Evolutionary conservation across 1,139 yeast species (phyloP), one percentile per base, ranked within the genome.

Genomic region (Blastobotrys buckinghamii): DNA sequence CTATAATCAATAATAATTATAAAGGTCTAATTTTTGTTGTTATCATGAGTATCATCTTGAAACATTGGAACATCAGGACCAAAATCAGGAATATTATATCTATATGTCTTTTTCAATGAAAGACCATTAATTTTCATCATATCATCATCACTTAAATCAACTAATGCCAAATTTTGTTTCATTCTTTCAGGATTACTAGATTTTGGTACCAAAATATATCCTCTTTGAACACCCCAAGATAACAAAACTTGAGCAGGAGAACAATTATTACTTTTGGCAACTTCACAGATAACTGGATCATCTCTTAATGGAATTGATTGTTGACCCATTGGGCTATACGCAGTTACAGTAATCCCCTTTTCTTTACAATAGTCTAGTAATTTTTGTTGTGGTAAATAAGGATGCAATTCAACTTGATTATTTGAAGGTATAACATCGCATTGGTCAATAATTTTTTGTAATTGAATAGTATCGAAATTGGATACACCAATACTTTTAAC

Each of bases 371-470:
- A 84, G 39, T 76, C 75, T 40, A 79, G 65, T 53, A 86, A 72
- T 59, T 82, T 81, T 33, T 67, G 72, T 66, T 85, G 92, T 39
- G 89, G 88, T 54, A 84, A 72, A 59, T 74, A 75, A 47, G 95
- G 92, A 64, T 85, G 95, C 33, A 82, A 68, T 68, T 86, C 95
- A 50, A 84, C 75, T 68, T 87, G 95, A 65, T 82, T 79, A 47
- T 73, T 80, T 19, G 78, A 86, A 6, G 95, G 96, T 12, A 71
- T 71, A 61, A 87, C 78, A 60, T 72, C 77, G 61, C 87, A 78
- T 57, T 72, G 77, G 55, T 84, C 81, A 52, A 85, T 70, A 36
- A 79, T 64, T 47, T 67, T 78, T 55, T 79, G 71, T 52, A 84
- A 59, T 58, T 77, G 74, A 41, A 65, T 67, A 32, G 76, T 66